Percentiles rank a stretch among this genome's conserved stretches.
Conservation (phyloP, 2,329 filamentous ascomycete species). For the Colletotrichum australisinense region DNA sequence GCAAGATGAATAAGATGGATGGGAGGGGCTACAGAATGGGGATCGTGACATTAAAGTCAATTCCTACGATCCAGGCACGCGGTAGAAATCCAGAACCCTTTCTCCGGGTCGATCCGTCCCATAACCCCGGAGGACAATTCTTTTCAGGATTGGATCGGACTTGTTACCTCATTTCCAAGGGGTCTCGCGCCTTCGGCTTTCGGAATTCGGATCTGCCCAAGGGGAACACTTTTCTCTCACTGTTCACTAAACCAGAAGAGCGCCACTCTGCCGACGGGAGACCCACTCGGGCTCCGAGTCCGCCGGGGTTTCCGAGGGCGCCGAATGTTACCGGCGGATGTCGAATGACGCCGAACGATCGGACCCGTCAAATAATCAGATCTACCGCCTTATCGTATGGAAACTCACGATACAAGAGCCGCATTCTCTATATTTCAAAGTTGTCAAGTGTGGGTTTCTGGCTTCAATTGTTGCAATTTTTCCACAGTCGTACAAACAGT, state of each 20-base stretch:
- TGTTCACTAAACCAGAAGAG: not conserved
- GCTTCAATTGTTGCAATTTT: not conserved
- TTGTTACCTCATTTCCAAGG: too few relatives aligned
- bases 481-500: too few relatives aligned
- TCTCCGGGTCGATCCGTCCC: not conserved
- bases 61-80: not conserved
- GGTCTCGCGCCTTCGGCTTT: slow-evolving; percentile 10
- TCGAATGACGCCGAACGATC: not conserved
- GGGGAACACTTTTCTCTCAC: not conserved
- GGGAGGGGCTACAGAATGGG: too few relatives aligned
- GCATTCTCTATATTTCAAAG: not conserved
- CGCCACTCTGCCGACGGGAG: not conserved
- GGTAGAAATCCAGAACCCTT: not conserved
- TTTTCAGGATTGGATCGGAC: not conserved
- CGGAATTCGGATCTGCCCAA: not conserved
- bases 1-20: not conserved
- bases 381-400: too few relatives aligned
- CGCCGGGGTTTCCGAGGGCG: not conserved
- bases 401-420: not conserved
- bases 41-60: not conserved
- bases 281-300: not conserved
- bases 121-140: not conserved
- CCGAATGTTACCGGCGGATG: too few relatives aligned
- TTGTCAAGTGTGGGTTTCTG: not conserved
- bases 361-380: not conserved